Base-by-base conservation (phyloP, 805 yeast genomes). In the Sugiyamaella valdiviana region DNA sequence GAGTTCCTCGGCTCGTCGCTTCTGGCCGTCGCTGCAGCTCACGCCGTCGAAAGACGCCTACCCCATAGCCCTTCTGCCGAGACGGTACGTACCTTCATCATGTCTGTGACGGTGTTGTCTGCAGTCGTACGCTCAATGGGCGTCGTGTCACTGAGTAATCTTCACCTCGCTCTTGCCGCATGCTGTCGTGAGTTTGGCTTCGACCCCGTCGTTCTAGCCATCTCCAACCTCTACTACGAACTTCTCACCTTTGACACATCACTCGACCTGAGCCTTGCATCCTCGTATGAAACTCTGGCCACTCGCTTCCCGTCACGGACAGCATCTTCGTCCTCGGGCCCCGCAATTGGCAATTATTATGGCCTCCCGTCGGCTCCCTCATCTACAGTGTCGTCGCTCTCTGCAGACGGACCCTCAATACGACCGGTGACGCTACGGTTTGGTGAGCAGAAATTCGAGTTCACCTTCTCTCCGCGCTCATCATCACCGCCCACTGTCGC, bases 401-500 rank as follows among this genome's bases (percentile, higher is more conserved):
- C 29, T 22, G n/a, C 46, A 9, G 42, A 35, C 6, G 47, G 36
- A 5, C 46, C 50, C 7, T n/a, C 42, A 20, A 41, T 51, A 47
- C 54, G 63, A 29, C 57, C 61, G 15, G 67, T 64, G 23, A 63
- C 67, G 15, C 51, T 67, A 14, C 52, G 61, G 29, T 67, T 56
- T 50, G 53, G 55, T 54, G 56, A 53, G 46, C 52, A 55, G 39
- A 48, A 48, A 22, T 74, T 89, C 46, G 76, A 80, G 40, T 83
- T 90, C 59, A 75, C 78, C 2, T 90, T 76, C 63, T 32, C 44
- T 16, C 73, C 79, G 3, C 64, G 72, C 42, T 77, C 79, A 53
- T 78, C 83, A 40, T 83, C 95, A 0, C 83, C 95, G 5, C 98
- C 98, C 2, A 82, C 93, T 0, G 68, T 82, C 36, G 59, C 74